A percentile compares a stretch with the other conserved stretches of the same genome.
Conservation (phyloP, 306 rosid genomes). For the Begonia fuchsioides region DNA sequence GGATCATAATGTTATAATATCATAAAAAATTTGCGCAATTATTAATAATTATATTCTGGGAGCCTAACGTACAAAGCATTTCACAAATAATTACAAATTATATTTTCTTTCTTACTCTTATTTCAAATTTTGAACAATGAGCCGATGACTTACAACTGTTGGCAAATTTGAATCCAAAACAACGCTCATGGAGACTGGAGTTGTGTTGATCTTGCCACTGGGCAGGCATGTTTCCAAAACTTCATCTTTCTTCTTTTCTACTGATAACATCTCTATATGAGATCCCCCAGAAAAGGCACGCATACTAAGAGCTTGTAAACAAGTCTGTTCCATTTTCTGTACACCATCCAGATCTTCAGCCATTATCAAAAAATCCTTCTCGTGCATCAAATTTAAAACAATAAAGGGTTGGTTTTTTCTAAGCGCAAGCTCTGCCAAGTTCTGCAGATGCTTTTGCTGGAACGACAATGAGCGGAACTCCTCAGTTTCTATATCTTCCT, state of each 20-base stretch:
- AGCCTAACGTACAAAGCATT: too few relatives aligned
- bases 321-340: conserved; percentile 55
- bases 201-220: conserved; percentile 19
- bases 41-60: too few relatives aligned
- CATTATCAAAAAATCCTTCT: conserved; percentile 27
- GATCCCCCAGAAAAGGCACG: conserved; percentile 40
- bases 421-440: conserved; percentile 72
- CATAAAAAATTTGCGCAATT: neutral
- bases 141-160: conserved; percentile 43
- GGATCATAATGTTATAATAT: conserved; percentile 1
- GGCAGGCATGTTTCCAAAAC: conserved; percentile 30
- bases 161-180: conserved; percentile 43
- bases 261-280: conserved; percentile 26
- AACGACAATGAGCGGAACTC: conserved; percentile 44
- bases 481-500: conserved; percentile 32
- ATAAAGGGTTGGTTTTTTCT: conserved; percentile 72
- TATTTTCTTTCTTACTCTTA: too few relatives aligned
- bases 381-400: conserved; percentile 49
- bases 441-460: conserved; percentile 61
- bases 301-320: conserved; percentile 77
- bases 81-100: too few relatives aligned
- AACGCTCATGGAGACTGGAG: conserved; percentile 20
- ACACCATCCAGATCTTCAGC: conserved; percentile 38
- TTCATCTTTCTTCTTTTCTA: conserved; percentile 31
- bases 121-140: too few relatives aligned